A percentile compares a stretch with the other conserved stretches of the same genome.
phyloP scores from a whole-genome alignment of 176 grass and related monocot species.

The Themeda triandra region DNA sequence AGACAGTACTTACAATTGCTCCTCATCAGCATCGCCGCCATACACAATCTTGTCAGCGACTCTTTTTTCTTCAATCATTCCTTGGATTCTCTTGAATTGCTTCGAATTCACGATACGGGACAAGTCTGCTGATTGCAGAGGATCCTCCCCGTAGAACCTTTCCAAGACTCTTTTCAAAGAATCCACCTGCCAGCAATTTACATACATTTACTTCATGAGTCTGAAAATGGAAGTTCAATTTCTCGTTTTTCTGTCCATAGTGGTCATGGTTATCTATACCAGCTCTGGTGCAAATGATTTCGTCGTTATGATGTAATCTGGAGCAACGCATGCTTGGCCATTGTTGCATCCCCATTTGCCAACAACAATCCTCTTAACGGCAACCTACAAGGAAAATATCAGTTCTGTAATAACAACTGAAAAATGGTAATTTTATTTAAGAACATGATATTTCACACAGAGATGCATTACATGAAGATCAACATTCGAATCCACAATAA shows the following conservation, averaged over 20 bases:
- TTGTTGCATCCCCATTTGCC: slow-evolving; percentile 97
- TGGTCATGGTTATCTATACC: slow-evolving; percentile 51
- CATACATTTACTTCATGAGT: background rate
- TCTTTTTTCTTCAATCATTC: no score
- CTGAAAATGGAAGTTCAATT: background rate
- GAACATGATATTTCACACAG: background rate
- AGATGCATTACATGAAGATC: slow-evolving; percentile 62
- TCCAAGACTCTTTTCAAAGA: slow-evolving; percentile 61
- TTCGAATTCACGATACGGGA: slow-evolving; percentile 78
- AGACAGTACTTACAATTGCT: slow-evolving; percentile 61
- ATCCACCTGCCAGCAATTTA: slow-evolving; percentile 53
- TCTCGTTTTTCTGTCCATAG: no score
- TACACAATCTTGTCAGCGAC: slow-evolving; percentile 67
- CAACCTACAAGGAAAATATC: slow-evolving; percentile 43
- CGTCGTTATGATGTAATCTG: slow-evolving; percentile 91
- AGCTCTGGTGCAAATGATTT: slow-evolving; percentile 76
- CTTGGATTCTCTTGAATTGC: no score
- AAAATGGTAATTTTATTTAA: background rate
- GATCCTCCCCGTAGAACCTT: slow-evolving; percentile 86
- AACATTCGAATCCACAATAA: slow-evolving; percentile 71
- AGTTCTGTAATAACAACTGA: background rate
- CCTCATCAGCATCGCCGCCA: slow-evolving; percentile 61
- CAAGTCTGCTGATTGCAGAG: slow-evolving; percentile 63
- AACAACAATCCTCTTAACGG: slow-evolving; percentile 63
- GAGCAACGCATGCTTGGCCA: slow-evolving; percentile 92